Evolutionary conservation across 148 eudicot species (phyloP).

Genomic region (Simmondsia chinensis): DNA sequence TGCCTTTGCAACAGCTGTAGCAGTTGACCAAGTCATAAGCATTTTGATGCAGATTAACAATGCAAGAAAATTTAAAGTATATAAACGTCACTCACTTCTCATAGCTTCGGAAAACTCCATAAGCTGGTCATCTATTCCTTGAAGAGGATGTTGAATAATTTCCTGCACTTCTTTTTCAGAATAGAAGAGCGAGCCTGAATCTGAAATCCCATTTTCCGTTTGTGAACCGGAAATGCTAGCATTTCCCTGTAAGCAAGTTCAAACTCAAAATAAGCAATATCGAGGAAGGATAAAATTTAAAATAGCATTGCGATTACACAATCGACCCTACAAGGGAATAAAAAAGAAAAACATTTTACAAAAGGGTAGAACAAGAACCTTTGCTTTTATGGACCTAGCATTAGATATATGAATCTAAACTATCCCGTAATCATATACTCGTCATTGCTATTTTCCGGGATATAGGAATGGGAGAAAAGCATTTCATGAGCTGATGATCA

Average conservation of each 20-base stretch:
- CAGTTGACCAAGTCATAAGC: conserved; percentile 11
- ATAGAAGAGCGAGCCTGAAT: conserved; percentile 27
- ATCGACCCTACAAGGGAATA: too few species aligned
- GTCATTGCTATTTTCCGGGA: too few species aligned
- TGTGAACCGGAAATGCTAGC: conserved; percentile 16
- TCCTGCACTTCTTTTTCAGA: conserved; percentile 57
- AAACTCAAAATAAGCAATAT: too few species aligned
- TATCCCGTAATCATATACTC: too few species aligned
- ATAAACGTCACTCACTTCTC: conserved; percentile 52
- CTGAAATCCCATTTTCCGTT: conserved; percentile 37
- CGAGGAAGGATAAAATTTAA: too few species aligned
- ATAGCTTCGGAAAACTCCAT: conserved; percentile 73
- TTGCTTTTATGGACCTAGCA: too few species aligned
- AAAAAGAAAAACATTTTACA: too few species aligned
- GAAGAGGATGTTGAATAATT: conserved; percentile 37
- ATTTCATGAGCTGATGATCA: too few species aligned
- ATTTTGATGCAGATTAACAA: not conserved
- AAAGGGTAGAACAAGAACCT: too few species aligned
- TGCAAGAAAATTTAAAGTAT: not conserved
- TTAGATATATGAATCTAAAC: too few species aligned
- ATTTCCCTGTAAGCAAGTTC: conserved; percentile 33
- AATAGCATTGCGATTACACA: too few species aligned
- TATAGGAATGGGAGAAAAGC: too few species aligned
- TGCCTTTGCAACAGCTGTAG: conserved; percentile 85
- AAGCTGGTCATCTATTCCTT: conserved; percentile 55